These are phyloP conservation scores for Xylaria longipes DNA, from an alignment of 495 filamentous ascomycete species.

Conservation along the genomic window DNA sequence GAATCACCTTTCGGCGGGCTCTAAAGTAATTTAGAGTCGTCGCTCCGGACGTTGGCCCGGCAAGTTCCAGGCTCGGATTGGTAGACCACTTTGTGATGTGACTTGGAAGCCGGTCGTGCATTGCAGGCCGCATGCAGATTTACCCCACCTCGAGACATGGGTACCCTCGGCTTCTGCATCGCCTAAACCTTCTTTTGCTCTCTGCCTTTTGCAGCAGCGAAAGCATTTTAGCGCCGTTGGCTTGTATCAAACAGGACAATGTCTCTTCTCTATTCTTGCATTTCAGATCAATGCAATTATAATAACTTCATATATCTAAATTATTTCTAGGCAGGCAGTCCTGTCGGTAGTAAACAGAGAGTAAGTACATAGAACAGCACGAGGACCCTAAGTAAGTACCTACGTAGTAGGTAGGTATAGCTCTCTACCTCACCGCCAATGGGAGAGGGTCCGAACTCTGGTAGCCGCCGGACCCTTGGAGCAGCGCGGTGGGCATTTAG, in stretches of 20 bases:
- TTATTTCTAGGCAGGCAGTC: background rate
- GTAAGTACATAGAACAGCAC: background rate
- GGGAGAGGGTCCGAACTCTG: conserved; percentile 5
- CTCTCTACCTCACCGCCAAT: conserved; percentile 3
- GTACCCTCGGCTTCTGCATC: background rate
- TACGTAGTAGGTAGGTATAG: background rate
- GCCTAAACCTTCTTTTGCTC: background rate
- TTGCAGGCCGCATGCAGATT: conserved; percentile 15
- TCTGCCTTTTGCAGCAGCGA: background rate
- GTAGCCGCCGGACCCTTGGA: conserved; percentile 18
- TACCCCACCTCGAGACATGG: background rate
- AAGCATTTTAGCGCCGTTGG: background rate
- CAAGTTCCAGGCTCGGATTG: background rate
- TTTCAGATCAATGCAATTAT: background rate
- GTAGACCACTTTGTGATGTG: conserved; percentile 10
- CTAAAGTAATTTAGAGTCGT: background rate
- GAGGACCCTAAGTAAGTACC: too few species aligned
- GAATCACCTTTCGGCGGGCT: background rate
- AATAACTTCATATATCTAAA: background rate
- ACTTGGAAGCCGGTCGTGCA: conserved; percentile 11
- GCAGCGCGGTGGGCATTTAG: background rate
- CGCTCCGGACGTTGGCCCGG: background rate
- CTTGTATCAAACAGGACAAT: background rate
- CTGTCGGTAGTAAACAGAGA: background rate
- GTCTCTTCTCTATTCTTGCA: background rate